Evolutionary conservation across 352 stramenopile genomes (phyloP), one percentile per base, ranked within the genome.

Genomic region (Aphanomyces invadans): DNA sequence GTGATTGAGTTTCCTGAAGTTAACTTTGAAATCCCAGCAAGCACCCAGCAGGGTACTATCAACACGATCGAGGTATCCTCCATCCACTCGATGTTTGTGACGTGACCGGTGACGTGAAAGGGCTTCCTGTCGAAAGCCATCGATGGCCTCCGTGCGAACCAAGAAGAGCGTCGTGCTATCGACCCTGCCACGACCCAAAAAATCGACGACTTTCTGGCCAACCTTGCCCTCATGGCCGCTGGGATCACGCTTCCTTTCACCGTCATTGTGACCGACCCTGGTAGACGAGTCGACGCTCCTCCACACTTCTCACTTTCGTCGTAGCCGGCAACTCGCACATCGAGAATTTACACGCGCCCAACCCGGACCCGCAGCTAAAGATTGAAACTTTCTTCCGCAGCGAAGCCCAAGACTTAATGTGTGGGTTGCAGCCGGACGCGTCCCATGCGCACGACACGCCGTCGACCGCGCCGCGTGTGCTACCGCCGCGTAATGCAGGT

Each of bases 11-110:
- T 97, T 68, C 77, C 78, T 28, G 76, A 81, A 25, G 52, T 97
- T 39, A 86, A 96, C 62, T 94, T 97, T 81, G 88, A 97, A 69
- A 96, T 97, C 63, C 89, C 89, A n/a, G 69, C 80, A 26, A 79
- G 80, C 48, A 94, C 81, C 7, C 84, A 96, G 68, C 79, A 86
- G 23, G 89, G 89, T 23, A 84, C 83, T 46, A 89, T 97, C 54
- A 96, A 90, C 60, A 97, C 89, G 2, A 86, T 97, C 11, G 89
- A 97, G 67, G 82, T 57, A 57, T 19, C 1, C 0, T 2, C 29
- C 0, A n/a, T 23, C 29, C 36, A 21, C 0, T 57, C 19, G 4
- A 9, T 54, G 21, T 29, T 11, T 28, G 25, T 42, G 29, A 38
- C 25, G 7, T 38, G 17, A 1, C 36, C 4, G 29, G 10, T n/a